These are phyloP conservation scores for Rheum nobile DNA, from an alignment of 148 eudicot genomes.

Conservation along the genomic window DNA sequence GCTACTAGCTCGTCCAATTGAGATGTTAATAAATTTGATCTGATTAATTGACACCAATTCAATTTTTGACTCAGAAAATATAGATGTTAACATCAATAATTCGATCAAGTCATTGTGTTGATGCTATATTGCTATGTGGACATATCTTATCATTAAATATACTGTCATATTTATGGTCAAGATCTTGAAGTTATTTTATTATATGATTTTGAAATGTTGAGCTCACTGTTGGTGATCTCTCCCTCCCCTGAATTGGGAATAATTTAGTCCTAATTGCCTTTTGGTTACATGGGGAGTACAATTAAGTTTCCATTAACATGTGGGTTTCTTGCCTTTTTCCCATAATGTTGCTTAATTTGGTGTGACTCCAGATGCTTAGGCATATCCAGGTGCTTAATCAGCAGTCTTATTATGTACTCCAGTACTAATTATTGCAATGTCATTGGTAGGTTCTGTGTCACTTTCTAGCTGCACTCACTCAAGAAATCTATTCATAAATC, in stretches of 20 bases:
- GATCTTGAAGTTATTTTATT: neutral
- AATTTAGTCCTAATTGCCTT: neutral
- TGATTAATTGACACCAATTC: no score
- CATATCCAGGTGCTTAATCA: constrained; percentile 1
- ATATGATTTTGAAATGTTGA: neutral
- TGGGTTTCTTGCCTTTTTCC: neutral
- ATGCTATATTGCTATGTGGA: no score
- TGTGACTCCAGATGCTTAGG: neutral
- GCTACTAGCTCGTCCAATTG: no score
- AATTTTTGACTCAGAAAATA: no score
- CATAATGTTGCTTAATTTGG: no score
- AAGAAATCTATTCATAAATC: neutral
- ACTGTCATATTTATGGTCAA: no score
- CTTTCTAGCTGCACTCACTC: neutral
- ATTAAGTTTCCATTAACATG: neutral
- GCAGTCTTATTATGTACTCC: neutral
- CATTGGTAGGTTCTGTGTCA: neutral
- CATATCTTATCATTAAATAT: no score
- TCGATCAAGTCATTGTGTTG: no score
- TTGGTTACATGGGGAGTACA: neutral
- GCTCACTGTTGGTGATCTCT: no score
- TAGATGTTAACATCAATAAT: no score
- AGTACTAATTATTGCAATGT: neutral
- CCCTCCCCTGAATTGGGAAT: no score
- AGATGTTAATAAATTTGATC: no score